Percentiles rank a stretch among this genome's conserved stretches.
Evolutionary conservation across 2,329 filamentous ascomycete genomes (phyloP).

Genomic region (Taxawa tesnikishii): DNA sequence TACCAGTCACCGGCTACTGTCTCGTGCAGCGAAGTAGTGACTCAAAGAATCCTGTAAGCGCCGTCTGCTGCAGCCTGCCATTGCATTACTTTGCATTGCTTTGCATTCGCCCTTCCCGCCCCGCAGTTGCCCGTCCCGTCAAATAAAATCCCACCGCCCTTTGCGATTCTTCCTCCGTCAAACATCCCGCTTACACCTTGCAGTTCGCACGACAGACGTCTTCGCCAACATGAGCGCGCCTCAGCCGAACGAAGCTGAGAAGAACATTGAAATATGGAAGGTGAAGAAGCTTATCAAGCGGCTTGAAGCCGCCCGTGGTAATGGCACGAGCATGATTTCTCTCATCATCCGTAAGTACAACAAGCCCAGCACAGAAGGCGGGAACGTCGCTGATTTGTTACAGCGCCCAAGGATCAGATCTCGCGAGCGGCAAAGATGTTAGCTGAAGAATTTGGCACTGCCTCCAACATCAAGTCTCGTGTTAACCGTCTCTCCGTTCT

Average conservation of each 20-base stretch:
- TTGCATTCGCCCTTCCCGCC: too few relatives aligned
- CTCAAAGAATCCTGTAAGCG: too few relatives aligned
- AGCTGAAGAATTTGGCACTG: conserved; percentile 82
- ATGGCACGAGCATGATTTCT: conserved; percentile 99
- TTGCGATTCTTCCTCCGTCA: too few relatives aligned
- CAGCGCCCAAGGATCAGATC: conserved; percentile 95
- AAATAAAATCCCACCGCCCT: too few relatives aligned
- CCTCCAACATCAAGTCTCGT: conserved; percentile 98
- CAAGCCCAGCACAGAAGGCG: conserved; percentile 9
- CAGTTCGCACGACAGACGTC: conserved; percentile 6
- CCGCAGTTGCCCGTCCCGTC: too few relatives aligned
- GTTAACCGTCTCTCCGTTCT: conserved; percentile 97
- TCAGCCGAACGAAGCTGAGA: conserved; percentile 87
- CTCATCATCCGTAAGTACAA: conserved; percentile 78
- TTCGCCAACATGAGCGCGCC: conserved; percentile 67
- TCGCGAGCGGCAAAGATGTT: conserved; percentile 97
- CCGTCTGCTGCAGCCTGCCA: too few relatives aligned
- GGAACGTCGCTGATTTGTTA: conserved; percentile 12
- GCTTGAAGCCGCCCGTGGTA: conserved; percentile 90
- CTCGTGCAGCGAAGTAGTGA: too few relatives aligned
- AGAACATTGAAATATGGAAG: conserved; percentile 93
- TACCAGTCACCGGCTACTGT: too few relatives aligned
- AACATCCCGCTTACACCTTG: too few relatives aligned
- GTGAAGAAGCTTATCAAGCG: conserved; percentile 99
- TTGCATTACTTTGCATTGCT: too few relatives aligned